Evolutionary conservation across 2,329 filamentous ascomycete species (phyloP).

Genomic region (Fusarium circinatum): DNA sequence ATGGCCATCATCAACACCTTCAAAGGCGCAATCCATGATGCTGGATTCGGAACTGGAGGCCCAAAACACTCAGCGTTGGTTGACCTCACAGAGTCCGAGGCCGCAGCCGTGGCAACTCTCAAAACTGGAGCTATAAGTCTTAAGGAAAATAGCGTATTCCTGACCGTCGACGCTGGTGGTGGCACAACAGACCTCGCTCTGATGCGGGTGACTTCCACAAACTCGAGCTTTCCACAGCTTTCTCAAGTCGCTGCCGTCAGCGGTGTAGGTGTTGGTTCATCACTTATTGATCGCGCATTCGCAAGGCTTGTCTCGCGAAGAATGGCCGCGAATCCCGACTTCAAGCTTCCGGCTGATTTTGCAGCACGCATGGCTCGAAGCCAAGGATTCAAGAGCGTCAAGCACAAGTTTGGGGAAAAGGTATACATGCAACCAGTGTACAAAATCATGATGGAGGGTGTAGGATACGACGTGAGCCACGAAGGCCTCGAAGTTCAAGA

Average conservation of each 20-base stretch:
- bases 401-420: constrained; percentile 57
- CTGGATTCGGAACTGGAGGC: constrained; percentile 60
- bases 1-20: constrained; percentile 62
- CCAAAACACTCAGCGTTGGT: constrained; percentile 52
- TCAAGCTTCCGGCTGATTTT: constrained; percentile 51
- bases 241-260: constrained; percentile 52
- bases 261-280: constrained; percentile 58
- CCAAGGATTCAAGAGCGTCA: constrained; percentile 51
- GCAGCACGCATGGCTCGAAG: constrained; percentile 51
- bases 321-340: constrained; percentile 50
- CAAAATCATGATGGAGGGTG: constrained; percentile 56
- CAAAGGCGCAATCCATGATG: constrained; percentile 56
- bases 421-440: constrained; percentile 54
- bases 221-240: constrained; percentile 44
- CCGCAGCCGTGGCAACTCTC: constrained; percentile 58
- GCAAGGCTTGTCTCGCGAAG: constrained; percentile 52
- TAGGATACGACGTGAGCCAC: constrained; percentile 54
- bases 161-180: constrained; percentile 58
- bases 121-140: constrained; percentile 55
- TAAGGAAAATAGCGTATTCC: constrained; percentile 51
- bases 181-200: constrained; percentile 59
- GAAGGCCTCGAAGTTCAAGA: constrained; percentile 51
- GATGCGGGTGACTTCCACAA: constrained; percentile 52
- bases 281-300: constrained; percentile 58
- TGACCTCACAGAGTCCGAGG: constrained; percentile 60